Evolutionary conservation across 306 rosid species (phyloP).

Genomic region (Vigna hirtella): DNA sequence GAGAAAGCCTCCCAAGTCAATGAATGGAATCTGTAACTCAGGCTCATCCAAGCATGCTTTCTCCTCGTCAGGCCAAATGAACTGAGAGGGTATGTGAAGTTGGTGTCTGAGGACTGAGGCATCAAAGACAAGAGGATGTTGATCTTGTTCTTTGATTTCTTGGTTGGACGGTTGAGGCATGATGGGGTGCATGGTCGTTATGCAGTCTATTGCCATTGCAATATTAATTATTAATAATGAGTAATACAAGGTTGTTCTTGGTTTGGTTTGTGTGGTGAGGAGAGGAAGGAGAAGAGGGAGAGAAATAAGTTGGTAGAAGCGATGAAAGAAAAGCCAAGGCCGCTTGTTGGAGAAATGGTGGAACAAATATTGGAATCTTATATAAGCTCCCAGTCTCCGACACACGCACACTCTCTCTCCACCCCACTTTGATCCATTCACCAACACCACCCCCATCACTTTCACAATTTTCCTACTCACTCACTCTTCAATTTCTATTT

Average conservation of each 20-base stretch:
- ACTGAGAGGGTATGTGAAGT: conserved; percentile 65
- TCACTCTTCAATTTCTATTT: too few relatives aligned
- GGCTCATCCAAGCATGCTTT: conserved; percentile 56
- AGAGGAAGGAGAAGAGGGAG: conserved; percentile 22
- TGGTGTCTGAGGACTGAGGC: conserved; percentile 67
- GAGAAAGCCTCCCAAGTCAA: conserved; percentile 75
- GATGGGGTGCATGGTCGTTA: conserved; percentile 37
- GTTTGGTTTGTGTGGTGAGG: neutral
- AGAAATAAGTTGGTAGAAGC: conserved; percentile 54
- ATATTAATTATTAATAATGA: conserved; percentile 21
- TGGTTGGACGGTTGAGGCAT: conserved; percentile 42
- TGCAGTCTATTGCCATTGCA: conserved; percentile 77
- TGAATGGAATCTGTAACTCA: conserved; percentile 66
- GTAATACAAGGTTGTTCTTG: neutral
- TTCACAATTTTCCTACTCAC: too few relatives aligned
- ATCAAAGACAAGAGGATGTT: conserved; percentile 65
- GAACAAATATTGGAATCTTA: conserved; percentile 78
- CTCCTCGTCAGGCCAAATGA: conserved; percentile 94
- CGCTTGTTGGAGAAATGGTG: conserved; percentile 63
- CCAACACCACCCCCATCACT: too few relatives aligned
- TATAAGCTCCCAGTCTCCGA: conserved; percentile 44
- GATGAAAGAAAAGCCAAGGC: conserved; percentile 90
- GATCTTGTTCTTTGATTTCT: conserved; percentile 41
- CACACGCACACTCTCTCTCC: neutral
- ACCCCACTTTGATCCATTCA: too few relatives aligned